Evolutionary conservation across 2,329 filamentous ascomycete species (phyloP), one percentile per base, ranked within the genome.

Genomic region (Stenocarpella maydis): DNA sequence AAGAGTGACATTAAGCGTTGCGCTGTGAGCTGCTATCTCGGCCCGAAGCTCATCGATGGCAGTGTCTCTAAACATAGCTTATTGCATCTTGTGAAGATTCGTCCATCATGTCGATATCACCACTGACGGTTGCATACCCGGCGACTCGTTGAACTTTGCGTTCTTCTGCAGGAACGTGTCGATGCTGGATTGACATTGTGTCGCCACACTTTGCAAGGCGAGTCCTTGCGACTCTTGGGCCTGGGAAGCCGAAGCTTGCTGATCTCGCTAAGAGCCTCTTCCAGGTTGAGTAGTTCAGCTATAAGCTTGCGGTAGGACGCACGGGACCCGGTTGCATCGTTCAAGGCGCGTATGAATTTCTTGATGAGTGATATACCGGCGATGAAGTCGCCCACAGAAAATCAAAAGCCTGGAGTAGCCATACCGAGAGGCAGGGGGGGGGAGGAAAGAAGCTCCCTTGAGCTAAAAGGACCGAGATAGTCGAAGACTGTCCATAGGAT

Each of bases 21-120:
- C 19, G n/a, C 50, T 54, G 37, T 58, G 39, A 24, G 55, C 34
- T 31, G 49, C 39, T 41, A 55, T 58, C 49, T 69, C 39, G 14
- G 26, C 39, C 12, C 39, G 58, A 26, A 68, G 55, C 8, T 31
- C 34, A 15, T 68, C 49, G 12, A 68, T 39, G 14, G 21, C 55
- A 28, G 17, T 39, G 41, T 64, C 49, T n/a, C 37, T 69, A 31
- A 26, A 55, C 19, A 69, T 15, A 14, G 67, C 58, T 58, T 49
- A 69, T 31, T 69, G 58, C 17, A 54, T 45, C 37, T 69, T 63
- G 39, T 64, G 58, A 15, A 65, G 31, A 28, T 47, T 39, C n/a
- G 39, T 12, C 15, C 39, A 10, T 49, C 58, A 64, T 19, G 19
- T 6, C 8, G 67, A 17, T 19, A 17, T 3, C n/a, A n/a, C 39